These are phyloP conservation scores for Gaertneriomyces semiglobifer DNA, from an alignment of 192 early-diverging fungal genomes.

Conservation along the genomic window DNA sequence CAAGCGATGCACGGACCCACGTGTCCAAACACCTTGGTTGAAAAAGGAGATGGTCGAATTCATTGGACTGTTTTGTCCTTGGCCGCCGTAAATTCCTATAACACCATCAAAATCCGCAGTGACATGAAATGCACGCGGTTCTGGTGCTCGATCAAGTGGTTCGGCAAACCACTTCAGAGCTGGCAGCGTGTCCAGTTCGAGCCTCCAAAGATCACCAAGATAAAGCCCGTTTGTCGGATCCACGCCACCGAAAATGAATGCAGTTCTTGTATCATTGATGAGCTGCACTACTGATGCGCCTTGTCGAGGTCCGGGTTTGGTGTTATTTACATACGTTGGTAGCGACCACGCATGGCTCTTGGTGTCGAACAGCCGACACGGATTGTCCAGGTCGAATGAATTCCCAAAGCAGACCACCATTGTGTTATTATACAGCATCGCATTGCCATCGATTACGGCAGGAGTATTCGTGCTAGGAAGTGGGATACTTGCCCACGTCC, in stretches of 20 bases:
- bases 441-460: background rate
- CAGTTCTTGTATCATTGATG: background rate
- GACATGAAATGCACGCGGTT: constrained; percentile 3
- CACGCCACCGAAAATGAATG: background rate
- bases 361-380: background rate
- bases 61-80: background rate
- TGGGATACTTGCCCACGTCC: constrained; percentile 1
- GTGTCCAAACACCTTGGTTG: background rate
- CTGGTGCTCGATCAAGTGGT: background rate
- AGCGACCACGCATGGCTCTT: background rate
- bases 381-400: background rate
- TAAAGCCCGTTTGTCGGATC: background rate
- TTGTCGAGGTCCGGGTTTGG: background rate
- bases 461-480: background rate
- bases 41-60: background rate
- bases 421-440: background rate
- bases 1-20: background rate
- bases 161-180: background rate
- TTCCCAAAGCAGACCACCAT: constrained; percentile 1
- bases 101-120: background rate
- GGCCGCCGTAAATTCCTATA: constrained; percentile 4
- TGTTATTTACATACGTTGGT: background rate
- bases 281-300: background rate
- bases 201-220: constrained; percentile 5
- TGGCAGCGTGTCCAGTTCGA: background rate